A percentile compares a stretch with the other conserved stretches of the same genome.
These are phyloP conservation scores for Dendrostoma leiphaemia DNA, from an alignment of 2,329 filamentous ascomycete genomes.

Conservation along the genomic window DNA sequence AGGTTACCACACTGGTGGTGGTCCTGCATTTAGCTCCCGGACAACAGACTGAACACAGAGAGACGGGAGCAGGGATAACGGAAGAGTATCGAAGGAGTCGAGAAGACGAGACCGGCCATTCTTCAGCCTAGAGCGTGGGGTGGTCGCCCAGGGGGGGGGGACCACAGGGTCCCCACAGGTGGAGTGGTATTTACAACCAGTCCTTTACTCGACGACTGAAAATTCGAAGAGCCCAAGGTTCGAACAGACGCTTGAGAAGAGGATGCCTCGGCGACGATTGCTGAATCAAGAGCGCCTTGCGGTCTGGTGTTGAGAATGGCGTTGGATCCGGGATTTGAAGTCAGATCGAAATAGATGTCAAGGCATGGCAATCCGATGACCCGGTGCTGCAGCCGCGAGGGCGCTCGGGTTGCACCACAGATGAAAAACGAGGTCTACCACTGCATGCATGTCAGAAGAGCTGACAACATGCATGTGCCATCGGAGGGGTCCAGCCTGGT, in stretches of 20 bases:
- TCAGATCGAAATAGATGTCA: slow-evolving; percentile 10
- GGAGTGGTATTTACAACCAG: too few relatives aligned
- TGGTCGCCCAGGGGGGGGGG: too few relatives aligned
- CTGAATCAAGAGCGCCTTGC: background rate
- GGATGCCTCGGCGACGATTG: background rate
- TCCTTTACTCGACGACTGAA: too few relatives aligned
- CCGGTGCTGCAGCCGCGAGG: slow-evolving; percentile 11
- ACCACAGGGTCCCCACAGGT: too few relatives aligned
- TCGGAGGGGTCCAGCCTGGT: background rate
- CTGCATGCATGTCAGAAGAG: slow-evolving; percentile 6
- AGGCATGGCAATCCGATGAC: slow-evolving; percentile 9
- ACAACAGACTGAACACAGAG: background rate
- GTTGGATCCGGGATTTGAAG: background rate
- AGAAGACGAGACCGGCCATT: slow-evolving; percentile 4
- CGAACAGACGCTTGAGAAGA: too few relatives aligned
- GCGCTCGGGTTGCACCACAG: slow-evolving; percentile 6
- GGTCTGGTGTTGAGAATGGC: background rate
- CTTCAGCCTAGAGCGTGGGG: background rate
- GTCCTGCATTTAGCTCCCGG: background rate
- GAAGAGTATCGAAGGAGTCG: slow-evolving; percentile 11
- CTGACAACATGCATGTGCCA: slow-evolving; percentile 3
- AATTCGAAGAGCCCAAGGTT: too few relatives aligned
- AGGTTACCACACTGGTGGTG: slow-evolving; percentile 21
- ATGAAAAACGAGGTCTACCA: background rate
- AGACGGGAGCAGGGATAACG: slow-evolving; percentile 13